Evolutionary conservation across 2,329 filamentous ascomycete species (phyloP).

Genomic region (Pseudocercospora macadamiae): DNA sequence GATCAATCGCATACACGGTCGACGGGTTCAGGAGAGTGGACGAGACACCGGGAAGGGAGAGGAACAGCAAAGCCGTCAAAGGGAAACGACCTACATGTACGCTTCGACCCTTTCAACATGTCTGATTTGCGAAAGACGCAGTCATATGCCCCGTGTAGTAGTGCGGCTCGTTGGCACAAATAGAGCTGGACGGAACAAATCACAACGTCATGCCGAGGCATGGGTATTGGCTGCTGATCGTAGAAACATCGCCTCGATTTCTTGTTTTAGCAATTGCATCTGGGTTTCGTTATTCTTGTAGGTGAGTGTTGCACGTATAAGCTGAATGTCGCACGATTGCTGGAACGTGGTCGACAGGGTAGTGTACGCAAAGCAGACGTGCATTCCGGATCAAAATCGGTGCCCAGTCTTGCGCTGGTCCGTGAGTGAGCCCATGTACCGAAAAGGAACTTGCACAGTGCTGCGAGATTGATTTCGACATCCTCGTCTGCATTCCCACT

Average conservation of each 20-base stretch:
- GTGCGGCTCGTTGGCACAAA: neutral
- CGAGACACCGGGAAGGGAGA: neutral
- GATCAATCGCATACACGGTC: neutral
- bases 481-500: too few species aligned
- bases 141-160: slow-evolving; percentile 1
- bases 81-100: neutral
- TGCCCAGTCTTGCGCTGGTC: neutral
- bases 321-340: neutral
- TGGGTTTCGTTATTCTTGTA: neutral
- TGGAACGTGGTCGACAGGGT: slow-evolving; percentile 1
- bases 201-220: slow-evolving; percentile 1
- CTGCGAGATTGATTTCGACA: too few species aligned
- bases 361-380: neutral
- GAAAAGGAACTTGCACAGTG: neutral
- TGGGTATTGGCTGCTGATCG: neutral
- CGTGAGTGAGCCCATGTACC: neutral
- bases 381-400: neutral
- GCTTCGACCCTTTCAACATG: neutral
- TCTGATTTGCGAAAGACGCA: neutral
- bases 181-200: neutral
- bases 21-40: neutral
- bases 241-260: neutral
- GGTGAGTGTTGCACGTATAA: neutral
- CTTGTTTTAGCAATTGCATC: neutral
- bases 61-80: neutral